Base-by-base conservation (phyloP, 306 rosid genomes). In the Dalbergia oliveri region DNA sequence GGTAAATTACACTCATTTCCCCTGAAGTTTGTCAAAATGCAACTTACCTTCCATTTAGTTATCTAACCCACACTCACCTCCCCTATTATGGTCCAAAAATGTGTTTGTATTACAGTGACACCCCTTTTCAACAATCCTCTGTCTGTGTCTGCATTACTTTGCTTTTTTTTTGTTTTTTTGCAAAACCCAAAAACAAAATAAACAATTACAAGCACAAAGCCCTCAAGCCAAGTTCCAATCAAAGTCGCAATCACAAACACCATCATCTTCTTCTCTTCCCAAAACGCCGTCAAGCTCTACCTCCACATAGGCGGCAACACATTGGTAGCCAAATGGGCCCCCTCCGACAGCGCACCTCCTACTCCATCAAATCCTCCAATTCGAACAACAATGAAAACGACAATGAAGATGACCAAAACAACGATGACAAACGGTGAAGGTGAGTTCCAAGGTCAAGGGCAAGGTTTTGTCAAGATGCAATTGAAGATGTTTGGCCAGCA, bases 401-500 rank as follows among this genome's bases (percentile, higher is more conserved):
- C 4, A 82, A 80, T 1, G 83, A 74, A 3, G 7, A n/a, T 43
- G 6, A 5, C 11, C 47, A 43, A 7, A 43, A 62, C 3, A 81
- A 80, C 1, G 79, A 76, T 4, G 86, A 65, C 1, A 53, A 51
- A 0, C 89, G 97, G 94, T 92, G 70, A 91, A 86, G 53, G 90
- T 91, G 1, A 92, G 89, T 9, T 79, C 88, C 34, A 91, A 94
- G 88, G 90, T 94, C 21, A 82, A 88, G 19, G 90, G 83, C 75
- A 88, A 87, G 92, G 94, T 92, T 86, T 87, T 90, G 16, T 54
- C 91, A 7, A 94, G 16, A 56, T 94, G 86, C 98, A 92, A 86
- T 84, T 92, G 92, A 94, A 94, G 91, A 85, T 91, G 93, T 91
- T 94, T 15, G 97, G 88, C 19, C 94, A 92, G 56, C 97, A 91